Percentiles rank a stretch among this genome's conserved stretches.
phyloP scores from a whole-genome alignment of 306 rosid species.

The Gillenia trifoliata region DNA sequence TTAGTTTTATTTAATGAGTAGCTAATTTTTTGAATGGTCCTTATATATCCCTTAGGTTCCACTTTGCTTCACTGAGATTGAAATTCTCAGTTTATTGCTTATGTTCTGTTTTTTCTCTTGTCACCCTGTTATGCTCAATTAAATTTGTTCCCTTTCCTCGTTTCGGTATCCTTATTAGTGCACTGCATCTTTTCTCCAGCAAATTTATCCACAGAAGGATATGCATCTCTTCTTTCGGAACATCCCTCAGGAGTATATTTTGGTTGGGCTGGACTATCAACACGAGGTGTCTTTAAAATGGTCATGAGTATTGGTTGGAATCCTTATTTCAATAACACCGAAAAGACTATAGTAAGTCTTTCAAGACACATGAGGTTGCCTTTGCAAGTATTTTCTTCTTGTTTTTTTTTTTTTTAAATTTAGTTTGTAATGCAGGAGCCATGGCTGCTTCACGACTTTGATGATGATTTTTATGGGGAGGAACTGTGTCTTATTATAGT shows the following conservation, averaged over 20 bases:
- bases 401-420: slow-evolving; percentile 4
- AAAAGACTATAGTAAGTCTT: slow-evolving; percentile 78
- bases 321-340: slow-evolving; percentile 78
- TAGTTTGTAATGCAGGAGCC: slow-evolving; percentile 58
- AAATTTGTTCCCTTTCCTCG: background rate
- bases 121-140: background rate
- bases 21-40: background rate
- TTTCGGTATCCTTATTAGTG: slow-evolving; percentile 1
- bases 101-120: background rate
- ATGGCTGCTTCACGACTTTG: slow-evolving; percentile 86
- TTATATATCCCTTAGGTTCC: background rate
- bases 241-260: slow-evolving; percentile 87
- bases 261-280: slow-evolving; percentile 90
- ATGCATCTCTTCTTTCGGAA: slow-evolving; percentile 58
- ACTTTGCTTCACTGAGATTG: background rate
- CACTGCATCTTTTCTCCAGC: slow-evolving; percentile 42
- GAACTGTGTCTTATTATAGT: slow-evolving; percentile 75
- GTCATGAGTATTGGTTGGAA: slow-evolving; percentile 97
- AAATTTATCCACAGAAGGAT: slow-evolving; percentile 66
- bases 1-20: background rate
- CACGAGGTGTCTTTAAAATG: slow-evolving; percentile 74
- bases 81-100: background rate
- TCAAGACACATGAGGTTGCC: slow-evolving; percentile 5
- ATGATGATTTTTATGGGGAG: slow-evolving; percentile 78
- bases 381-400: slow-evolving; percentile 16